These are phyloP conservation scores for Strobilomyces confusus DNA, from an alignment of 768 basidiomycete species.

Conservation along the genomic window DNA sequence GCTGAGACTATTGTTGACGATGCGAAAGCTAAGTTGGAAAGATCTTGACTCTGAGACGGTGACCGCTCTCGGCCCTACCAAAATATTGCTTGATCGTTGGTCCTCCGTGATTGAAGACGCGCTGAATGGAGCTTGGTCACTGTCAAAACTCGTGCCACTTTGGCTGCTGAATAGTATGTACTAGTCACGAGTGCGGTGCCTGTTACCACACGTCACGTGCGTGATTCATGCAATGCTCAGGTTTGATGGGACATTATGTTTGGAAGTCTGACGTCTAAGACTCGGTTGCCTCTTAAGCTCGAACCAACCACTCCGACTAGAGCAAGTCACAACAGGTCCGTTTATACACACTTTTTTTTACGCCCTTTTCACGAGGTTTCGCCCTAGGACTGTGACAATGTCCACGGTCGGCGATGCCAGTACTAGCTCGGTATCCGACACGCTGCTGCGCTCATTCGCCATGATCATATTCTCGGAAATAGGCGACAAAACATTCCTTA, in stretches of 20 bases:
- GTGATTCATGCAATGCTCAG: neutral
- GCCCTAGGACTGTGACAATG: slow-evolving; percentile 13
- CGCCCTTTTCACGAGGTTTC: neutral
- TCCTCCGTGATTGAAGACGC: too few species aligned
- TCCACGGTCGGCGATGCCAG: slow-evolving; percentile 13
- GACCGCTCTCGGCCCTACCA: too few species aligned
- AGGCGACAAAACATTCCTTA: slow-evolving; percentile 92
- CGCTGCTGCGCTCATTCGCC: slow-evolving; percentile 71
- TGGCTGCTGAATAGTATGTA: too few species aligned
- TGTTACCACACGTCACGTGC: neutral
- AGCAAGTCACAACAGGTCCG: slow-evolving; percentile 2
- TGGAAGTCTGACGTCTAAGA: neutral
- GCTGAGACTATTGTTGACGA: too few species aligned
- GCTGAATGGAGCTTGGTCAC: too few species aligned
- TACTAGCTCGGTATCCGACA: slow-evolving; percentile 31
- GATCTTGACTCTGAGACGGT: too few species aligned
- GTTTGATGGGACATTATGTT: neutral
- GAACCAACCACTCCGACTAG: neutral
- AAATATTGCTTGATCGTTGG: too few species aligned
- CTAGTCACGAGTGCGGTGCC: too few species aligned
- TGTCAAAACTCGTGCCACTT: too few species aligned
- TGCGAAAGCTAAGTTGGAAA: too few species aligned
- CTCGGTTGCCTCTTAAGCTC: neutral
- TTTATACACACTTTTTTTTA: neutral
- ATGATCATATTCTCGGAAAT: slow-evolving; percentile 95